Percentiles rank a stretch among this genome's conserved stretches.
Evolutionary conservation across 257 asterid genomes (phyloP).

Genomic region (Leptodermis oblonga): DNA sequence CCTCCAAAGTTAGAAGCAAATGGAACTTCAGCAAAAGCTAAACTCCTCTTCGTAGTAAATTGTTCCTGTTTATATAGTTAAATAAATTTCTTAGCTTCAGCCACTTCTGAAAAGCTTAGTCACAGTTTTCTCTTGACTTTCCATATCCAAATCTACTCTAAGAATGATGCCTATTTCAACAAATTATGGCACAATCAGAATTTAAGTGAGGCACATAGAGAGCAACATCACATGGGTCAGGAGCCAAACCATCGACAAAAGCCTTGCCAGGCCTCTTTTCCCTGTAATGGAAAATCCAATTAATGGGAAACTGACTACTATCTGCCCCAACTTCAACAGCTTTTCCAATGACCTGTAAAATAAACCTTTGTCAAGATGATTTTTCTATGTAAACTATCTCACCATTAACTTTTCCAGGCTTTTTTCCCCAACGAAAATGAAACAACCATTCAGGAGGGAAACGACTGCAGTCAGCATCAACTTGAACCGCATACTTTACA

Average conservation of each 20-base stretch:
- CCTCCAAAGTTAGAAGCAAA: background rate
- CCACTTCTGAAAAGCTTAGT: background rate
- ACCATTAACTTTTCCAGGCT: constrained; percentile 89
- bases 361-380: constrained; percentile 40
- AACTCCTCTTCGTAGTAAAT: background rate
- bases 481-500: constrained; percentile 66
- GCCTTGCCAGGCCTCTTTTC: constrained; percentile 97
- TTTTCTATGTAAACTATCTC: constrained; percentile 34
- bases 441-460: constrained; percentile 94
- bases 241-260: constrained; percentile 91
- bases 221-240: constrained; percentile 42
- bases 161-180: background rate
- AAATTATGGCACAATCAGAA: constrained; percentile 2
- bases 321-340: constrained; percentile 93
- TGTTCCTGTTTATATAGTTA: background rate
- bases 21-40: background rate
- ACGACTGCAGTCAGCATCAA: constrained; percentile 78
- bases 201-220: constrained; percentile 22
- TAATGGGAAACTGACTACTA: constrained; percentile 81
- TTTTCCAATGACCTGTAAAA: constrained; percentile 75
- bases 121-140: background rate
- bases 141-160: background rate
- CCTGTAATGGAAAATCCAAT: constrained; percentile 94
- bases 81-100: background rate
- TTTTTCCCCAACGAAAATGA: constrained; percentile 98